Conservation (phyloP, 164 flowering plant genomes). For the Stephania cephalantha region DNA sequence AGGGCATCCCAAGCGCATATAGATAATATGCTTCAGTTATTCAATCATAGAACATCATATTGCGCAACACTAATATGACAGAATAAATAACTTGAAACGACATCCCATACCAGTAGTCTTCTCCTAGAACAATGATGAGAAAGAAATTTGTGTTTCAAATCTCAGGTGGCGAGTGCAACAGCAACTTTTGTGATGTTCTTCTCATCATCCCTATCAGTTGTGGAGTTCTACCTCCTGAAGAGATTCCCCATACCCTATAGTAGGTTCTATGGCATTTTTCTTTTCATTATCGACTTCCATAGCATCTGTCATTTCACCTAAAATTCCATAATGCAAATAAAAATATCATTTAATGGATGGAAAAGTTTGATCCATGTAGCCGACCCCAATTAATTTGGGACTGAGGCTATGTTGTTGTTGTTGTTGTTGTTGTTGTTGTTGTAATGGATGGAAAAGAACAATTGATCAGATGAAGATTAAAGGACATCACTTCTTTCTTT, state of each 20-base stretch:
- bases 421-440: no score
- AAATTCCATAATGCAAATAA: background rate
- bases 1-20: no score
- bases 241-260: constrained; percentile 92
- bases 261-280: constrained; percentile 18
- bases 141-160: background rate
- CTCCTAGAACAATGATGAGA: background rate
- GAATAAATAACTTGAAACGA: no score
- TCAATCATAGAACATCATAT: no score
- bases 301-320: background rate
- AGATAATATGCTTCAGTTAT: no score
- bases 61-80: no score
- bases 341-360: background rate
- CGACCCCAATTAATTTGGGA: no score
- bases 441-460: no score
- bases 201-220: constrained; percentile 91
- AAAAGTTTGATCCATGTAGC: no score
- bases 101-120: no score
- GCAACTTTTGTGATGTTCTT: constrained; percentile 99
- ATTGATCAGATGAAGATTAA: no score
- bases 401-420: no score
- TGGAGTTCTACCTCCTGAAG: constrained; percentile 87
- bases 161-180: constrained; percentile 90
- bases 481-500: background rate
- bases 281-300: background rate